phyloP scores from a whole-genome alignment of 305 asterid species.

The Fraxinus platypoda region DNA sequence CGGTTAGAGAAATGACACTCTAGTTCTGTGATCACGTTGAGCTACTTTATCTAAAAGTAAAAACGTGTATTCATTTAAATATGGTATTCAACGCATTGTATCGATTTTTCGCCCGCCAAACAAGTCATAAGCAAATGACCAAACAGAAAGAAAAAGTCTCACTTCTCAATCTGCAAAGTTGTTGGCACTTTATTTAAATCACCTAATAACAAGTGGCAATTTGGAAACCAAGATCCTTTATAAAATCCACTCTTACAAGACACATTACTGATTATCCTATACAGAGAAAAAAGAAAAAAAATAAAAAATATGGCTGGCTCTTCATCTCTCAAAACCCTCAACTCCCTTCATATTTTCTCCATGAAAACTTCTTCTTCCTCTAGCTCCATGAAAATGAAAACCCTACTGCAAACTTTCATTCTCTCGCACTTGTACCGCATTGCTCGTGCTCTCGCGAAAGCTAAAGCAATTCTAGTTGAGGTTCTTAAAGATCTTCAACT shows the following conservation, averaged over 20 bases:
- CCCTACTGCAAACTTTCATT: constrained; percentile 61
- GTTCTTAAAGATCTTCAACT: constrained; percentile 47
- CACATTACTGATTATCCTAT: constrained; percentile 24
- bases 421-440: constrained; percentile 65
- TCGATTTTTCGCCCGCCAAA: background rate
- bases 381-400: constrained; percentile 60
- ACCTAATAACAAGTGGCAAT: constrained; percentile 48
- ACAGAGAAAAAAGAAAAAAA: background rate
- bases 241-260: constrained; percentile 38
- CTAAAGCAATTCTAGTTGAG: constrained; percentile 51
- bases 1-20: no score
- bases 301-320: constrained; percentile 36
- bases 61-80: no score
- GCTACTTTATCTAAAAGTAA: no score
- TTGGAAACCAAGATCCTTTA: constrained; percentile 58
- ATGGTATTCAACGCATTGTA: background rate
- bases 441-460: constrained; percentile 52
- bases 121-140: background rate
- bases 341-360: constrained; percentile 41
- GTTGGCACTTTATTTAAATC: constrained; percentile 64
- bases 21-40: no score
- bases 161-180: constrained; percentile 50
- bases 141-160: constrained; percentile 32
- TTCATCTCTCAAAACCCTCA: constrained; percentile 42
- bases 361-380: constrained; percentile 37